These are phyloP conservation scores for Heliocybe sulcata DNA, from an alignment of 1,284 basidiomycete genomes.

Conservation along the genomic window DNA sequence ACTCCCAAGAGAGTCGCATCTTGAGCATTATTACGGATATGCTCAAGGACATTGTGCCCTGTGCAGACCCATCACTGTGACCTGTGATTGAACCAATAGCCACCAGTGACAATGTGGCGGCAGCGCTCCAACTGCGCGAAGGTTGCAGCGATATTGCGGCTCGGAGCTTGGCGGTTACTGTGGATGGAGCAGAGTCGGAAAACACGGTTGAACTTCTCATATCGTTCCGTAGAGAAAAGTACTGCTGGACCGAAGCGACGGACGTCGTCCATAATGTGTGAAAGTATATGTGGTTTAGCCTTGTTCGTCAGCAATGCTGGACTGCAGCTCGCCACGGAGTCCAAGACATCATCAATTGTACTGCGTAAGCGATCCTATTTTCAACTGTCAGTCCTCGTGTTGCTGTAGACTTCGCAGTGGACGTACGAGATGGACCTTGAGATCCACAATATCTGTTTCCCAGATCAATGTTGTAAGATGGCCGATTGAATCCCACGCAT, in stretches of 20 bases:
- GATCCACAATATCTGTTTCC: slow-evolving; percentile 25
- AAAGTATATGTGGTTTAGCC: slow-evolving; percentile 27
- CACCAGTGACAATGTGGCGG: slow-evolving; percentile 25
- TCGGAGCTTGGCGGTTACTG: slow-evolving; percentile 28
- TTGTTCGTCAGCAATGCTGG: slow-evolving; percentile 23
- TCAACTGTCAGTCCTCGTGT: slow-evolving; percentile 14
- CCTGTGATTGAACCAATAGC: too few species aligned
- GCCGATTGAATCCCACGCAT: slow-evolving; percentile 23
- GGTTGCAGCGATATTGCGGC: slow-evolving; percentile 25
- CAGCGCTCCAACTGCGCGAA: slow-evolving; percentile 23
- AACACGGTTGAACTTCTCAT: slow-evolving; percentile 29
- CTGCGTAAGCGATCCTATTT: slow-evolving; percentile 11
- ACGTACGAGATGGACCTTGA: slow-evolving; percentile 24
- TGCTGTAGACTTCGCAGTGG: not conserved
- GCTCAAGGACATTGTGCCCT: too few species aligned
- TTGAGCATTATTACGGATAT: too few species aligned
- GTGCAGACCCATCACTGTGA: too few species aligned
- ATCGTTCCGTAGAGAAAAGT: slow-evolving; percentile 24
- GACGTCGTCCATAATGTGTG: slow-evolving; percentile 23
- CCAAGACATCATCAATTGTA: slow-evolving; percentile 23
- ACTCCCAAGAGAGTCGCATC: too few species aligned
- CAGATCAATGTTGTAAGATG: slow-evolving; percentile 26
- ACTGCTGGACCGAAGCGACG: slow-evolving; percentile 25
- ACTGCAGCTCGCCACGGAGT: slow-evolving; percentile 20
- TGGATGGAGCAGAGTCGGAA: slow-evolving; percentile 26